Evolutionary conservation across 2,329 filamentous ascomycete genomes (phyloP).

Genomic region (Colletotrichum abscissum): DNA sequence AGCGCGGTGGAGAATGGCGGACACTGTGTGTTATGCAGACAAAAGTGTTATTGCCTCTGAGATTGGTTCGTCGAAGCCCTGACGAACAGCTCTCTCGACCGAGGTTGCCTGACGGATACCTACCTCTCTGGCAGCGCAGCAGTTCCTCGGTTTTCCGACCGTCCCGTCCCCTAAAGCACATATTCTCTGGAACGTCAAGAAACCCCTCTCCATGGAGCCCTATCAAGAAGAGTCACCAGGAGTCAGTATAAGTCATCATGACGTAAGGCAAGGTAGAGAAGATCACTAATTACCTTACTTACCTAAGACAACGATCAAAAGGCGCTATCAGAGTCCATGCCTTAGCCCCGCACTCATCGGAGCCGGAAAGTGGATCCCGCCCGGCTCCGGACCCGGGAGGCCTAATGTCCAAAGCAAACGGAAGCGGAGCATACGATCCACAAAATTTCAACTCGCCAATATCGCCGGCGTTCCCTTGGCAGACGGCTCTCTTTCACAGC

Average conservation of each 20-base stretch:
- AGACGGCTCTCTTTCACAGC: neutral
- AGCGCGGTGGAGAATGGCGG: conserved; percentile 14
- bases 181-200: neutral
- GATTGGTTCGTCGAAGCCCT: no score
- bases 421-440: neutral
- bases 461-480: neutral
- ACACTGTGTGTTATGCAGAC: conserved; percentile 8
- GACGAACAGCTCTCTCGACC: no score
- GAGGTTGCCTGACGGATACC: neutral
- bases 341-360: neutral
- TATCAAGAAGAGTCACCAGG: neutral
- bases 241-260: neutral
- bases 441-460: neutral
- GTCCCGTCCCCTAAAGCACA: neutral
- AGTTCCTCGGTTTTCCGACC: neutral
- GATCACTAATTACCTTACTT: neutral
- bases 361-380: neutral
- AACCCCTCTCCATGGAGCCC: neutral
- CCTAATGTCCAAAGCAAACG: neutral
- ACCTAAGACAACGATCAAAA: no score
- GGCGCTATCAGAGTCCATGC: neutral
- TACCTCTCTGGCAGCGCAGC: neutral
- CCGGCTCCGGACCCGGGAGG: neutral
- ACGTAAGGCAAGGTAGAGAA: neutral
- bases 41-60: neutral